Base-by-base conservation (phyloP, 2,329 filamentous ascomycete species). In the Chrysoporthe deuterocubensis region DNA sequence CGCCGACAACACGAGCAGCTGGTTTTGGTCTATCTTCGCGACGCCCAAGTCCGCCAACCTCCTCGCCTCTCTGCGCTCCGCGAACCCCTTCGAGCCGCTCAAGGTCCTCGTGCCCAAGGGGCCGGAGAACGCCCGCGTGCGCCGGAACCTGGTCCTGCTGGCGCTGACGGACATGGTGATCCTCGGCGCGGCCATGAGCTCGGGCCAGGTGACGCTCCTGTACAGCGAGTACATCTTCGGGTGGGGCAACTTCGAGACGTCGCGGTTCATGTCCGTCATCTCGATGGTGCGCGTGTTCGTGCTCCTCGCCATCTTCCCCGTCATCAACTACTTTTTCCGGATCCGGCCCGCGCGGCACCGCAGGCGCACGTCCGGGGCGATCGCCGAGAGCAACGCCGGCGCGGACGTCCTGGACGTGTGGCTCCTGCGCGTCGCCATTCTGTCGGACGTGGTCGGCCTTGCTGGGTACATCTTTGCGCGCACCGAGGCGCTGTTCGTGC, bases 161-260 rank as follows among this genome's bases (percentile, higher is more conserved):
- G 92, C 94, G 2, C 82, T 89, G 6, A 89, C 94, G 66, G 96
- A 98, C 75, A 92, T 91, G 37, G 88, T 93, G 71, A 87, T 96
- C 72, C 91, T 97, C 70, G 91, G 93, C 32, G 87, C 94, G 0
- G 89, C 90, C 8, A 92, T 97, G 85, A 93, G 94, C 60, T 87
- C 89, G 0, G 89, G 93, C 70, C 88, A 90, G n/a, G 89, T 97
- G 46, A 84, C 96, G 26, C 85, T 98, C 66, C 87, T 97, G 65
- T 99, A 98, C 79, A 89, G 89, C 34, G 90, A 92, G 72, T 91
- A 87, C 74, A 86, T 89, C 73, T 98, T 97, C 75, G 83, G 86
- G 65, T 98, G 96, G 96, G 87, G 88, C 60, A 94, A 90, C 50
- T 85, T 93, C 67, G 91, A 97, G 77, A 91, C 91, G 14, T 93